Base-by-base conservation (phyloP, 345 rosid species). In the Brassica juncea region DNA sequence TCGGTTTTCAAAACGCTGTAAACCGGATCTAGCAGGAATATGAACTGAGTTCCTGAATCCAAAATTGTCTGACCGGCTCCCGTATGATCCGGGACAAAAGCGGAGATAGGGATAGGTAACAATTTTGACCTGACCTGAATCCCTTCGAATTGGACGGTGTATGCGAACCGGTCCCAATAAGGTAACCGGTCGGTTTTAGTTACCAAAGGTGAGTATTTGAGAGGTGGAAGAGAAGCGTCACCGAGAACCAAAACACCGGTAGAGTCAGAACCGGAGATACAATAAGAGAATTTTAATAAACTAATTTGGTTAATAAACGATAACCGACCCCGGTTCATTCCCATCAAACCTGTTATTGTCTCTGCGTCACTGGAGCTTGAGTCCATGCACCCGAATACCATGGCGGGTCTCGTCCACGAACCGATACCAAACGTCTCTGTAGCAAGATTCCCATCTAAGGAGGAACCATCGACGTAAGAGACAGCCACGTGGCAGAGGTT, bases 51-150 rank as follows among this genome's bases (percentile, higher is more conserved):
- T 9, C 92, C 96, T 58, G 92, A 86, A 79, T 91, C 96, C 0
- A 91, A 81, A 86, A 86, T 89, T 0, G 96, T 91, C 81, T 91
- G 96, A 59, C 96, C 96, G 6, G 89, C 89, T 12, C 93, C 92
- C 8, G 85, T 75, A 21, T 70, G 88, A 34, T 81, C 89, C 5
- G 87, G 90, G 35, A 70, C 72, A 7, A 88, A 83, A 16, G 8
- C 77, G 4, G 93, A 85, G 66, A 32, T 85, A 2, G 88, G 88
- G 2, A 91, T 77, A 2, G 77, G 5, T 66, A 91, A 39, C 42
- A 85, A 1, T 60, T 66, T 85, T 2, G 63, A 66, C 1, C 86
- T 86, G 2, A 91, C 92, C 77, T 68, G 86, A 0, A 91, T 89
- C 0, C 93, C 93, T 44, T 89, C 88, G 0, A 85, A 77, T 57